Conservation (phyloP, 2,329 filamentous ascomycete species). For the Pseudogymnoascus sp. region DNA sequence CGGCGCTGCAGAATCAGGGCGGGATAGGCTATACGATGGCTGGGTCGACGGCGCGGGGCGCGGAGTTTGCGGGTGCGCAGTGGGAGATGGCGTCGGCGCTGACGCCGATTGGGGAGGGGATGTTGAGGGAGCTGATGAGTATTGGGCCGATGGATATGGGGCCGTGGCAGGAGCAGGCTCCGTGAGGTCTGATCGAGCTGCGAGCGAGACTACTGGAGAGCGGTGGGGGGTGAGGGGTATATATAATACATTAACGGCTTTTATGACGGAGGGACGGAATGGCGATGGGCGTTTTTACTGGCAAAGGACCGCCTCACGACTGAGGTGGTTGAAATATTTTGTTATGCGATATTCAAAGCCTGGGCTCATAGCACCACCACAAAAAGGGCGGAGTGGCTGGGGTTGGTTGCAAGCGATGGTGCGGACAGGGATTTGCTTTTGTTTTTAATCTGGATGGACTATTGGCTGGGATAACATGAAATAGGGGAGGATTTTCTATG, state of each 20-base stretch:
- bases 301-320: neutral
- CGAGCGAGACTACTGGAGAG: neutral
- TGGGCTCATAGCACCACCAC: neutral
- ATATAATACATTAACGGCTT: slow-evolving; percentile 3
- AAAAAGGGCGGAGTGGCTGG: neutral
- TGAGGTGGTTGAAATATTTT: neutral
- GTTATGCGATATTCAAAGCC: neutral
- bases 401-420: neutral
- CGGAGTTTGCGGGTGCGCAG: neutral
- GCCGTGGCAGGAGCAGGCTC: slow-evolving; percentile 39
- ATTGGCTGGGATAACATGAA: neutral
- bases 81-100: slow-evolving; percentile 41
- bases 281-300: neutral
- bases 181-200: neutral
- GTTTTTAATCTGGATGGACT: slow-evolving; percentile 5
- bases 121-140: slow-evolving; percentile 51
- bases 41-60: neutral
- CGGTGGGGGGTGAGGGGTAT: neutral
- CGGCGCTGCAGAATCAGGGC: neutral
- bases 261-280: neutral
- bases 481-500: neutral
- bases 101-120: slow-evolving; percentile 50
- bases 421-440: neutral
- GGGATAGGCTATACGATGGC: neutral
- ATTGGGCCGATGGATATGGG: slow-evolving; percentile 58